phyloP scores from a whole-genome alignment of 1,139 yeast species.

The Hanseniaspora sp. region DNA sequence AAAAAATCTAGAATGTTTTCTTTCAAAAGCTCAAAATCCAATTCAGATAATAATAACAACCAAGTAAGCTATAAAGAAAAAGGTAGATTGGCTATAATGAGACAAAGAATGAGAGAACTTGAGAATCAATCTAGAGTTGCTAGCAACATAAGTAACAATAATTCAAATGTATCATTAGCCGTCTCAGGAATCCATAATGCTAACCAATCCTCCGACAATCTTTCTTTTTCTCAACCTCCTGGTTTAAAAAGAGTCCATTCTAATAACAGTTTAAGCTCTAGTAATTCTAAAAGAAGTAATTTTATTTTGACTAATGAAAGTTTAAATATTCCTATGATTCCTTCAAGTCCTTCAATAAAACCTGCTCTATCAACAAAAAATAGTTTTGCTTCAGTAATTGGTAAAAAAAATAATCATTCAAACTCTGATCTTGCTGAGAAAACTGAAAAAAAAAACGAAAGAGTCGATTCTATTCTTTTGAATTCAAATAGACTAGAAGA shows the following conservation, averaged over 20 bases:
- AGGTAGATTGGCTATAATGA: constrained; percentile 12
- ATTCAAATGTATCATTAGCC: neutral
- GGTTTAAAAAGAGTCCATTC: constrained; percentile 4
- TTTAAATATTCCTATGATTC: constrained; percentile 6
- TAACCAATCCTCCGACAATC: neutral
- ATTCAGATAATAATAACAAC: neutral
- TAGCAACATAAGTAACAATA: neutral
- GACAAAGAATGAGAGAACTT: constrained; percentile 12
- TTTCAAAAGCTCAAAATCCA: neutral
- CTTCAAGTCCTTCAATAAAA: neutral
- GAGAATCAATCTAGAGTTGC: neutral
- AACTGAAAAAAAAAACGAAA: neutral
- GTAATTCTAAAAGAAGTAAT: constrained; percentile 5
- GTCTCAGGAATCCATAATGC: neutral
- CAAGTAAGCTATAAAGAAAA: constrained; percentile 3
- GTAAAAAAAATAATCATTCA: neutral
- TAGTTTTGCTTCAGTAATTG: neutral
- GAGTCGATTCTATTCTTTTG: constrained; percentile 1
- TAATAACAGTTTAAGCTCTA: neutral
- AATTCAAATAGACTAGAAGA: constrained; percentile 13
- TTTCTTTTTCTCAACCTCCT: constrained; percentile 6
- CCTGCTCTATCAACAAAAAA: neutral
- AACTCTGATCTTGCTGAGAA: neutral
- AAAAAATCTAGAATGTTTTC: neutral
- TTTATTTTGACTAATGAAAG: constrained; percentile 4